Evolutionary conservation across 768 basidiomycete species (phyloP).

Genomic region (Pleurotus ostreatus): DNA sequence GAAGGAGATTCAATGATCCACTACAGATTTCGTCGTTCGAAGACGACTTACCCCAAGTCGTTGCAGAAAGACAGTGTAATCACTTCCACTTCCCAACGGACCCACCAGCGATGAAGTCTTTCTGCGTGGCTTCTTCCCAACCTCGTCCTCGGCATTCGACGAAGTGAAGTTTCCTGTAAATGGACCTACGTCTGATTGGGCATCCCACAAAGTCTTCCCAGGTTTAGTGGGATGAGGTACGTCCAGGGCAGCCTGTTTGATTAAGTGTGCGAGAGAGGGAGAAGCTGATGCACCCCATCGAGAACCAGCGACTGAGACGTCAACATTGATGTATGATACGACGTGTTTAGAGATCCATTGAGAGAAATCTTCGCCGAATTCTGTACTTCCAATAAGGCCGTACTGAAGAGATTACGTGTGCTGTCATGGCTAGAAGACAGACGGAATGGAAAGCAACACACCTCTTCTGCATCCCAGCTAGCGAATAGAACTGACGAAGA

Average conservation of each 20-base stretch:
- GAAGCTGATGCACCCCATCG: slow-evolving; percentile 57
- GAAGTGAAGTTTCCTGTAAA: slow-evolving; percentile 25
- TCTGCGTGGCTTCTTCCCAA: slow-evolving; percentile 20
- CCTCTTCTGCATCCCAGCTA: slow-evolving; percentile 76
- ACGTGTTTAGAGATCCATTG: slow-evolving; percentile 77
- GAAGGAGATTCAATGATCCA: background rate
- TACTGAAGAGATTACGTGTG: slow-evolving; percentile 26
- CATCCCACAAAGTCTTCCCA: slow-evolving; percentile 76
- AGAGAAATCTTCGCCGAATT: slow-evolving; percentile 91
- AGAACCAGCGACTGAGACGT: slow-evolving; percentile 62
- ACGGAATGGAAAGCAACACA: slow-evolving; percentile 11
- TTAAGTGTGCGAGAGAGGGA: slow-evolving; percentile 78
- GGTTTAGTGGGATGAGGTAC: slow-evolving; percentile 69
- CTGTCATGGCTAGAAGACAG: slow-evolving; percentile 12
- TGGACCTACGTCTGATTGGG: slow-evolving; percentile 56
- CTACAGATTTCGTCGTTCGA: too few species aligned
- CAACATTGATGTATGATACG: slow-evolving; percentile 85
- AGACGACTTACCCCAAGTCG: slow-evolving; percentile 41
- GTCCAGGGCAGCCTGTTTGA: slow-evolving; percentile 63
- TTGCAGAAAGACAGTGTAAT: slow-evolving; percentile 91
- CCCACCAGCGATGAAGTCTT: slow-evolving; percentile 29
- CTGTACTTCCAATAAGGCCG: slow-evolving; percentile 82
- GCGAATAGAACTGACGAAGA: slow-evolving; percentile 50
- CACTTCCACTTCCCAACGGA: slow-evolving; percentile 83
- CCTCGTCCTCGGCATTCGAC: slow-evolving; percentile 11